A percentile compares a stretch with the other conserved stretches of the same genome.
These are phyloP conservation scores for Leccinum fuscescens DNA, from an alignment of 1,284 basidiomycete species.

Conservation along the genomic window DNA sequence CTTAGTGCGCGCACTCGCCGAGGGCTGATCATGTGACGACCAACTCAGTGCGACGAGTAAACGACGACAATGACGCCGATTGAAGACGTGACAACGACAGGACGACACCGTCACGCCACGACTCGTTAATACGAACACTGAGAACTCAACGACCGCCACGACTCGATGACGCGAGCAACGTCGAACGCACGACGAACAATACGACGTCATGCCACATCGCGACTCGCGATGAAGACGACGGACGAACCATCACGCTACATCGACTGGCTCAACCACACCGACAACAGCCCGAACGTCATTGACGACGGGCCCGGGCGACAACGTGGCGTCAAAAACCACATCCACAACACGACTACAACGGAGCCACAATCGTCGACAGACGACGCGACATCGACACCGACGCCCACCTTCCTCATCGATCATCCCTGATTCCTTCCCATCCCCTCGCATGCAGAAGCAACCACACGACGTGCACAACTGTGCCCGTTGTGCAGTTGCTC, in stretches of 20 bases:
- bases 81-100: no score
- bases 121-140: no score
- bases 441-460: not conserved
- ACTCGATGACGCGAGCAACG: no score
- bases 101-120: no score
- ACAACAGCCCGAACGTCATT: no score
- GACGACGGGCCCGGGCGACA: not conserved
- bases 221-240: not conserved
- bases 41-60: no score
- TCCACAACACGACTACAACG: not conserved
- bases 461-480: not conserved
- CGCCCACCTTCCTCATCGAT: not conserved
- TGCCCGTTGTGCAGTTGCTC: no score
- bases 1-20: no score
- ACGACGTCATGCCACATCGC: not conserved
- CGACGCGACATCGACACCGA: not conserved
- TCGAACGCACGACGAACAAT: not conserved
- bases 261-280: no score
- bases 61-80: no score
- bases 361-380: not conserved
- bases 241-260: not conserved
- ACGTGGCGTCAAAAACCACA: not conserved
- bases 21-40: no score
- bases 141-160: no score
- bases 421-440: not conserved